Conservation (phyloP, 2,329 filamentous ascomycete species). For the Paraconiothyrium sp. region DNA sequence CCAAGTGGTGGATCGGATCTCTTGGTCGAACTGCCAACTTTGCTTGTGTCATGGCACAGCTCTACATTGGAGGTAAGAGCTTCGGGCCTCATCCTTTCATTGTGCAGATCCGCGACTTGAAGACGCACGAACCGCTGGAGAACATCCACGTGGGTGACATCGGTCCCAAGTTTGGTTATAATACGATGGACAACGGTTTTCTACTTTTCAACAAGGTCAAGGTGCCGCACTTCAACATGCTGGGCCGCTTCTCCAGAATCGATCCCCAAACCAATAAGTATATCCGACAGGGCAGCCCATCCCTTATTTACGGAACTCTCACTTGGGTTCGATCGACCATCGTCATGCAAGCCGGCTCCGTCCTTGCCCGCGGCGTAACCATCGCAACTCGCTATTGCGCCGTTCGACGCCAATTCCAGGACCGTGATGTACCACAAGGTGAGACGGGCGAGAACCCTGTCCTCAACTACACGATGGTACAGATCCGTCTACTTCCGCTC, state of each 20-base stretch:
- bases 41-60: constrained; percentile 81
- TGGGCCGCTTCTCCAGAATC: constrained; percentile 74
- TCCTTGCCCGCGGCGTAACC: constrained; percentile 78
- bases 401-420: constrained; percentile 80
- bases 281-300: constrained; percentile 70
- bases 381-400: constrained; percentile 80
- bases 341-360: constrained; percentile 75
- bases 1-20: constrained; percentile 88
- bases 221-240: constrained; percentile 77
- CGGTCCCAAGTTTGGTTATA: constrained; percentile 71
- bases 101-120: constrained; percentile 70
- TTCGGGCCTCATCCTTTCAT: constrained; percentile 82
- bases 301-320: constrained; percentile 77
- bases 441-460: constrained; percentile 75
- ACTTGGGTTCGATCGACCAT: constrained; percentile 80
- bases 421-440: constrained; percentile 70
- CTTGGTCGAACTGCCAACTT: constrained; percentile 79
- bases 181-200: constrained; percentile 73
- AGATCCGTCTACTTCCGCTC: constrained; percentile 75
- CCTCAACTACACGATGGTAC: constrained; percentile 83
- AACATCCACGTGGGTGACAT: constrained; percentile 78
- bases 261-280: constrained; percentile 76
- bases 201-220: constrained; percentile 80
- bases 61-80: constrained; percentile 72
- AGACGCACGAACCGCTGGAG: constrained; percentile 60